phyloP scores from a whole-genome alignment of 495 filamentous ascomycete genomes.

The Penicillium turbatum region DNA sequence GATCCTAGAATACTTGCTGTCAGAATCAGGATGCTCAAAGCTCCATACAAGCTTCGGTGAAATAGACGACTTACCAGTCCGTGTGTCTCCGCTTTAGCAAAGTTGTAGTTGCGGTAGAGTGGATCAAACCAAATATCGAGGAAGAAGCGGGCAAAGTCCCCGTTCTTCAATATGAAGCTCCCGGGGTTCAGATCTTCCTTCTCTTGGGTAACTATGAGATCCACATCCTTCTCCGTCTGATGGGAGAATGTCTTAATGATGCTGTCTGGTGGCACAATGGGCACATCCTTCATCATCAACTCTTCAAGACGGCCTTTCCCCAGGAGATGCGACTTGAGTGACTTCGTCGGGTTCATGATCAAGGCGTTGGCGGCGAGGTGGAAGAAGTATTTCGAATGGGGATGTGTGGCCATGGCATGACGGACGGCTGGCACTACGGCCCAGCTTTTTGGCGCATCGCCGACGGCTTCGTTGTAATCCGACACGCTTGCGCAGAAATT shows the following conservation, averaged over 20 bases:
- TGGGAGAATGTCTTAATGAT: slow-evolving; percentile 93
- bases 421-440: slow-evolving; percentile 77
- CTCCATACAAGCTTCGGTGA: not conserved
- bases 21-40: not conserved
- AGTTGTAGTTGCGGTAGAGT: slow-evolving; percentile 86
- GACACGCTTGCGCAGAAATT: slow-evolving; percentile 72
- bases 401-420: slow-evolving; percentile 78
- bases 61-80: slow-evolving; percentile 63
- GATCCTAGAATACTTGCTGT: slow-evolving; percentile 53
- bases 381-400: slow-evolving; percentile 75
- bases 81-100: slow-evolving; percentile 90
- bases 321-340: slow-evolving; percentile 68
- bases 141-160: slow-evolving; percentile 89
- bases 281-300: slow-evolving; percentile 78
- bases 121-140: slow-evolving; percentile 97
- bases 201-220: slow-evolving; percentile 83
- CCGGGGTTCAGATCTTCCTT: slow-evolving; percentile 68
- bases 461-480: slow-evolving; percentile 63
- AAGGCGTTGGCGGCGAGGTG: slow-evolving; percentile 76
- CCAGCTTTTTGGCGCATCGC: slow-evolving; percentile 68
- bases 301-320: slow-evolving; percentile 59
- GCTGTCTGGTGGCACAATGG: slow-evolving; percentile 90
- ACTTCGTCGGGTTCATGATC: slow-evolving; percentile 80
- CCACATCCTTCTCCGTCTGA: slow-evolving; percentile 68
- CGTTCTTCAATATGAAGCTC: slow-evolving; percentile 75